Base-by-base conservation (phyloP, 306 rosid species). In the Sophora flavescens region DNA sequence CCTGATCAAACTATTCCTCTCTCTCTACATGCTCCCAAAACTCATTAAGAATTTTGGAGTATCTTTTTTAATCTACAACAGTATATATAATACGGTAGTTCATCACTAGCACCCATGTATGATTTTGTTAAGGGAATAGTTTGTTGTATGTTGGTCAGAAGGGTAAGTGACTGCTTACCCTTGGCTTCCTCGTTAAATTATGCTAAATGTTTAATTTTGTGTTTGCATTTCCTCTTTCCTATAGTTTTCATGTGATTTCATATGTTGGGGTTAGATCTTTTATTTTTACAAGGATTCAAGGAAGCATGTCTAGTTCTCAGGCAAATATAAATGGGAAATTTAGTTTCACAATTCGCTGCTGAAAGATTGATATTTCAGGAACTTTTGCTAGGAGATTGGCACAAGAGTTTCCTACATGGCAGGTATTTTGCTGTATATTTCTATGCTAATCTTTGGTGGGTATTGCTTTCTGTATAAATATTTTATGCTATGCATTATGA, bases 301-400 rank as follows among this genome's bases (percentile, higher is more conserved):
- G 33, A 72, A 22, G 26, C 15, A 50, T 53, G 11, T 59, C 17
- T 61, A 26, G 77, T 67, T 74, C 63, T 45, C 17, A 6, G 16
- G 28, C 2, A 15, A 52, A 33, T 74, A 26, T 59, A 74, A 67
- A 61, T 60, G 35, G 22, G 73, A 71, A 78, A 41, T 14, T 58
- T 78, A 42, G 80, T 75, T 78, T 79, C 45, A 42, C 66, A 50
- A 57, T 71, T 82, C 9, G 8, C 41, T 28, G 32, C 51, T 72
- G 56, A 68, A 53, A 36, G 71, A 35, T 44, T 78, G 69, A 63
- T 84, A 63, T 71, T 85, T 63, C 88, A 95, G 98, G 97, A 76
- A 89, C 96, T 75, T 95, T 95, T 87, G 88, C 96, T 69, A 87
- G 89, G 84, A 92, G 87, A 84, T 74, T 95, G 92, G 97, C 87